Percentiles rank a stretch among this genome's conserved stretches.
Evolutionary conservation across 352 stramenopile genomes (phyloP).

Genomic region (Globisporangium viniferum): DNA sequence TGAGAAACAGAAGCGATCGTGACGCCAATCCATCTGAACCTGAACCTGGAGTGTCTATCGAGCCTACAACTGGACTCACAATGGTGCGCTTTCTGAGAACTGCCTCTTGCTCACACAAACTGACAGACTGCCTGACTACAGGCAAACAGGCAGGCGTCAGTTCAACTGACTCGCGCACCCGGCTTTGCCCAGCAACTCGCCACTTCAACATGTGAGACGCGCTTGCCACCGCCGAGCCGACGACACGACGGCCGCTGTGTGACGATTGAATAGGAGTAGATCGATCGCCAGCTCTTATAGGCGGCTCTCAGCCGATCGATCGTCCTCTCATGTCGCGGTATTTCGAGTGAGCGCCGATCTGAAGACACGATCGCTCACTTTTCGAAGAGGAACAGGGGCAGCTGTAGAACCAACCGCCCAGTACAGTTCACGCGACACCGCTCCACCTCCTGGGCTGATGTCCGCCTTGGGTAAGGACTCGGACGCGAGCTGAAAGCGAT

Average conservation of each 20-base stretch:
- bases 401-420: not conserved
- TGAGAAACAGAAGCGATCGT: not conserved
- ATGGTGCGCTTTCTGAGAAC: not conserved
- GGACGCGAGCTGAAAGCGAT: not conserved
- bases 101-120: not conserved
- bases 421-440: too few species aligned
- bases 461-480: not conserved
- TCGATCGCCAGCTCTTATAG: not conserved
- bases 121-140: not conserved
- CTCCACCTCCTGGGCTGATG: not conserved
- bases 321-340: not conserved
- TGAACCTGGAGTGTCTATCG: not conserved
- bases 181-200: not conserved
- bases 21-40: not conserved
- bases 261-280: not conserved
- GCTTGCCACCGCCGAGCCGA: not conserved
- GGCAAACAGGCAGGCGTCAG: not conserved
- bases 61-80: not conserved
- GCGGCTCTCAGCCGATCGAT: too few species aligned
- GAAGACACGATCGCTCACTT: not conserved
- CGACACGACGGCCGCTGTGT: not conserved
- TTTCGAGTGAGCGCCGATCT: not conserved
- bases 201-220: not conserved
- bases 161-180: not conserved
- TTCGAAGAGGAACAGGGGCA: not conserved